Percentiles rank a stretch among this genome's conserved stretches.
phyloP scores from a whole-genome alignment of 2,329 filamentous ascomycete species.

The Ciborinia camelliae region DNA sequence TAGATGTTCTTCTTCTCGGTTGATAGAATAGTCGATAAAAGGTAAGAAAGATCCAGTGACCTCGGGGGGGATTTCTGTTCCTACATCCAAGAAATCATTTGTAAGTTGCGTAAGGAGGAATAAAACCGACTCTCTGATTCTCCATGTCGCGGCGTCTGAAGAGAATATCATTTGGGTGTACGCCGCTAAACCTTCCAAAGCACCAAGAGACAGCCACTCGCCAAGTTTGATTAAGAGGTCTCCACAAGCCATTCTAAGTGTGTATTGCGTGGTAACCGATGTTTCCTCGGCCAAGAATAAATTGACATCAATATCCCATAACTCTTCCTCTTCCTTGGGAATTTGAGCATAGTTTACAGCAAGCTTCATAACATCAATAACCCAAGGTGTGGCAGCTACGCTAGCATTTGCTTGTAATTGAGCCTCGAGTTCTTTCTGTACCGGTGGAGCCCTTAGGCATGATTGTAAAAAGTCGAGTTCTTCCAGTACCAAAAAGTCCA shows the following conservation, averaged over 20 bases:
- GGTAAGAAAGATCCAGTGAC: constrained; percentile 73
- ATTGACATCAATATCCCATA: constrained; percentile 97
- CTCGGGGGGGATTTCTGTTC: constrained; percentile 65
- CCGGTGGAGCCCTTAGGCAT: constrained; percentile 80
- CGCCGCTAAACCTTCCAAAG: constrained; percentile 73
- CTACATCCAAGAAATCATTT: constrained; percentile 76
- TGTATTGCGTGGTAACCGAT: constrained; percentile 93
- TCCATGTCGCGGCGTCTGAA: constrained; percentile 51
- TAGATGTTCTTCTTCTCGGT: constrained; percentile 66
- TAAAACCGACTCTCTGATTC: constrained; percentile 72
- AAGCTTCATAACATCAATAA: constrained; percentile 82
- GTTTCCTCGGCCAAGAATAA: constrained; percentile 94
- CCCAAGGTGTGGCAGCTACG: constrained; percentile 69
- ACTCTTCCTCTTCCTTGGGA: constrained; percentile 83
- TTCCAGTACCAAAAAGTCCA: constrained; percentile 90
- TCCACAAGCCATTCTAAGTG: constrained; percentile 85
- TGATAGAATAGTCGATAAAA: constrained; percentile 75
- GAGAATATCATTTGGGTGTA: constrained; percentile 74
- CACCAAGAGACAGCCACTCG: constrained; percentile 77
- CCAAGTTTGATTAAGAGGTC: constrained; percentile 90
- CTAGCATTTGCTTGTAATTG: constrained; percentile 62
- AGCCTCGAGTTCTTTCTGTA: constrained; percentile 82
- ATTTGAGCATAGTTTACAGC: constrained; percentile 85
- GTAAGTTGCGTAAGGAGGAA: constrained; percentile 83
- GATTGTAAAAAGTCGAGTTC: constrained; percentile 94